Evolutionary conservation across 306 rosid genomes (phyloP).

Genomic region (Castanopsis chinensis): DNA sequence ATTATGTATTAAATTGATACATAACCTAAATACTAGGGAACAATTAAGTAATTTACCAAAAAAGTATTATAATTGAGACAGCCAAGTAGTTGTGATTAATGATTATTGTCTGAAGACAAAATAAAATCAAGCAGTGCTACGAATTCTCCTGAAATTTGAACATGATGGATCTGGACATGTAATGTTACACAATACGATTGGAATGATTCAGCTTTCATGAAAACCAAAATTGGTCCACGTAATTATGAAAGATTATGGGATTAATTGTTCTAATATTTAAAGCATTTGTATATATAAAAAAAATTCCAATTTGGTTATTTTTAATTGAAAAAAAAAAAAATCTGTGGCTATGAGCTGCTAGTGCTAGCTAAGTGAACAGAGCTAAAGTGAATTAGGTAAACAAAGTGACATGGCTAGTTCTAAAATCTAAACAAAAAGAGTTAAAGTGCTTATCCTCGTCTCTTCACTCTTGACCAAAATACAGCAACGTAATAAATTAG

Average conservation of each 20-base stretch:
- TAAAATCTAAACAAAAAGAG: slow-evolving; percentile 40
- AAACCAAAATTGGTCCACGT: too few relatives aligned
- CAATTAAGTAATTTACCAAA: too few relatives aligned
- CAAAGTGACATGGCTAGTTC: slow-evolving; percentile 32
- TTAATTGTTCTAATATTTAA: too few relatives aligned
- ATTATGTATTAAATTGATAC: too few relatives aligned
- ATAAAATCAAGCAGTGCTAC: neutral
- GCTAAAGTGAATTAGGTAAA: slow-evolving; percentile 49
- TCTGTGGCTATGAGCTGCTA: neutral
- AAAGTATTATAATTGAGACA: neutral
- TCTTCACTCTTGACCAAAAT: slow-evolving; percentile 12
- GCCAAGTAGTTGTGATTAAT: neutral
- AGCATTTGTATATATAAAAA: too few relatives aligned
- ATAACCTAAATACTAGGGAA: too few relatives aligned
- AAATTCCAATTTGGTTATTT: neutral
- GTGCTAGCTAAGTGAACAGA: slow-evolving; percentile 29
- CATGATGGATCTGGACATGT: too few relatives aligned
- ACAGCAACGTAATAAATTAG: slow-evolving; percentile 22
- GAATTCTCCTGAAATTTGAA: neutral
- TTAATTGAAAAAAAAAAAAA: neutral
- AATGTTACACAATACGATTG: too few relatives aligned
- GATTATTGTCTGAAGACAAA: neutral
- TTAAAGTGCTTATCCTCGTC: slow-evolving; percentile 46
- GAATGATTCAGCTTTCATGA: too few relatives aligned
- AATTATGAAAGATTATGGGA: too few relatives aligned